These are phyloP conservation scores for Peronospora farinosa DNA, from an alignment of 352 stramenopile genomes.

Conservation along the genomic window DNA sequence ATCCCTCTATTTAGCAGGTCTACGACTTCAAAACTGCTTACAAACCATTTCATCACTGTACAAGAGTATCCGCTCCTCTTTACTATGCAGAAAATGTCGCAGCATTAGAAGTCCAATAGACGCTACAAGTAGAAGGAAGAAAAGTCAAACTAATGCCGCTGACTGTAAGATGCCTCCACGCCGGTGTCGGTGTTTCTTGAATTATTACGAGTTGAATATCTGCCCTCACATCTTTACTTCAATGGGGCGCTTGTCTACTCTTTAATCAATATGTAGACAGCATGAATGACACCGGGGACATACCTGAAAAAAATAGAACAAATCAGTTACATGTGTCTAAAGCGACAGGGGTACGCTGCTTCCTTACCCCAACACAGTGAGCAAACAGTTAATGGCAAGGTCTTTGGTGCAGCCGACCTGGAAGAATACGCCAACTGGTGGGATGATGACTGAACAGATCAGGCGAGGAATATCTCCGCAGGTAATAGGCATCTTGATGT, in stretches of 20 bases:
- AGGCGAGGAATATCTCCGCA: constrained; percentile 62
- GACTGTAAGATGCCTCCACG: too few species aligned
- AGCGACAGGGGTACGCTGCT: neutral
- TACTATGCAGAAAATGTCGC: too few species aligned
- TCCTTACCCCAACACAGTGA: constrained; percentile 50
- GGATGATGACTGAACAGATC: constrained; percentile 65
- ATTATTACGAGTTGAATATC: too few species aligned
- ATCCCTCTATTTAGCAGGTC: too few species aligned
- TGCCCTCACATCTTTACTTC: neutral
- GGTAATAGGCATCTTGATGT: constrained; percentile 46
- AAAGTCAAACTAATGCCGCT: too few species aligned
- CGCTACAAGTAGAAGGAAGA: too few species aligned
- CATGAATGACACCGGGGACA: constrained; percentile 67
- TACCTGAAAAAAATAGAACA: constrained; percentile 31
- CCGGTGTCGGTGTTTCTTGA: too few species aligned
- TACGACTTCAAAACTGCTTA: too few species aligned
- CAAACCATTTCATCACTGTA: too few species aligned
- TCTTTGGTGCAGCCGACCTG: constrained; percentile 57
- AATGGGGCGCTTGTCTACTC: constrained; percentile 24
- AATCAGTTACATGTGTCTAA: constrained; percentile 4
- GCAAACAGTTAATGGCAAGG: constrained; percentile 61
- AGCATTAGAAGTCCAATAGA: too few species aligned
- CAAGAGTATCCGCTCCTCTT: too few species aligned
- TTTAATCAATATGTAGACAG: constrained; percentile 67
- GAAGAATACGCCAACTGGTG: constrained; percentile 52